These are phyloP conservation scores for Cryptococcus sp. DNA, from an alignment of 1,284 basidiomycete species.

Conservation along the genomic window DNA sequence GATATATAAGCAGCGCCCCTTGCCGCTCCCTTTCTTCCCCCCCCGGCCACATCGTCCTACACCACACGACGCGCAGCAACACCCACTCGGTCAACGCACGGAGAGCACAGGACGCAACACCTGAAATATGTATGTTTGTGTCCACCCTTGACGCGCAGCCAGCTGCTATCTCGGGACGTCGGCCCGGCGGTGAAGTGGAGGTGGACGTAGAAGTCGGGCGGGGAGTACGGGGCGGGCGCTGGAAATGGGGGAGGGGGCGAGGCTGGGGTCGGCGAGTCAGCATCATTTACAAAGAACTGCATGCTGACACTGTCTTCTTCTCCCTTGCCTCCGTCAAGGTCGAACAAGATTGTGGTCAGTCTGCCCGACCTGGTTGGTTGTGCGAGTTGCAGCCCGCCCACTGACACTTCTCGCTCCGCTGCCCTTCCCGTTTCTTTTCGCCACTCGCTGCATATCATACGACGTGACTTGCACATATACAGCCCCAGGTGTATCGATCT, in stretches of 20 bases:
- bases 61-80: background rate
- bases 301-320: conserved; percentile 25
- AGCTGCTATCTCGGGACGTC: background rate
- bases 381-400: background rate
- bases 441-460: conserved; percentile 3
- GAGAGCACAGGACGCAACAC: background rate
- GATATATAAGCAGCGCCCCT: conserved; percentile 1
- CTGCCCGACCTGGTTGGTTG: background rate
- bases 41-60: background rate
- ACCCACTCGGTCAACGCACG: background rate
- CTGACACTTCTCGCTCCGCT: background rate
- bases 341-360: conserved; percentile 51
- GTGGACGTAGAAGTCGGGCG: background rate
- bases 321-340: conserved; percentile 32
- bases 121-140: too few relatives aligned
- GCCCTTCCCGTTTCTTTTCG: background rate
- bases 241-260: background rate
- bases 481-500: conserved; percentile 86
- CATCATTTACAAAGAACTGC: background rate
- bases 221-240: background rate
- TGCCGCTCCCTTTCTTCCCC: background rate
- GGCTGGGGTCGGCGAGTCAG: background rate
- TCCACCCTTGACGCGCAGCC: background rate
- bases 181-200: background rate
- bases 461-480: conserved; percentile 3